Base-by-base conservation (phyloP, 164 flowering plant species). In the Magnolia sinica region DNA sequence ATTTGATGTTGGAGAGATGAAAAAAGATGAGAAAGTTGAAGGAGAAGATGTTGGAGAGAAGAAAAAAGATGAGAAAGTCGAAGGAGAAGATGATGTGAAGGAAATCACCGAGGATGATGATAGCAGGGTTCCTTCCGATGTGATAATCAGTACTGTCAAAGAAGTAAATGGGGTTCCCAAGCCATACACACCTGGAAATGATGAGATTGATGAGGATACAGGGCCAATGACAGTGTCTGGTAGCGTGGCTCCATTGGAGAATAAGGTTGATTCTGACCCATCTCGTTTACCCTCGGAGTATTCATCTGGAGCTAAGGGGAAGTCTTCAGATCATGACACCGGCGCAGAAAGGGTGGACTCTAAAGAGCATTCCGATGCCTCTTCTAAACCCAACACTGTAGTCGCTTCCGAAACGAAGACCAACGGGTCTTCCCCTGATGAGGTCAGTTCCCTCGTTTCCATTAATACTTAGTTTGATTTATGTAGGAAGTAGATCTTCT, bases 391-490 rank as follows among this genome's bases (percentile, higher is more conserved):
- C 1, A 1, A 6, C 10, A 24, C 71, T 18, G 61, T 31, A 74
- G 64, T 66, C 19, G 69, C 77, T 7, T 52, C 77, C n/a, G 74
- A 20, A 49, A 78, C 76, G 52, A 71, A 77, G 23, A 65, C 4
- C 29, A 51, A 19, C 0, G 16, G 22, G 59, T 55, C 76, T 65
- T 58, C 76, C 66, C 70, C 86, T 29, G 64, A 73, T 29, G 78
- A 85, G 91, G 89, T 88, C 8, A 82, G 71, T 14, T 79, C 22
- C 7, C 29, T 74, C 27, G 45, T 14, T 58, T 51, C 29, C 49
- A 3, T 70, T 50, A 37, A 37, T 37, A 70, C 55, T n/a, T 45
- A 27, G 4, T 45, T 31, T 55, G 61, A 8, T 55, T 7, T 37
- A 37, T 37, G 45, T 37, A 37, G 45, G 45, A 37, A 37, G 45